Base-by-base conservation (phyloP, 495 filamentous ascomycete genomes). In the Hyaloscypha bicolor region DNA sequence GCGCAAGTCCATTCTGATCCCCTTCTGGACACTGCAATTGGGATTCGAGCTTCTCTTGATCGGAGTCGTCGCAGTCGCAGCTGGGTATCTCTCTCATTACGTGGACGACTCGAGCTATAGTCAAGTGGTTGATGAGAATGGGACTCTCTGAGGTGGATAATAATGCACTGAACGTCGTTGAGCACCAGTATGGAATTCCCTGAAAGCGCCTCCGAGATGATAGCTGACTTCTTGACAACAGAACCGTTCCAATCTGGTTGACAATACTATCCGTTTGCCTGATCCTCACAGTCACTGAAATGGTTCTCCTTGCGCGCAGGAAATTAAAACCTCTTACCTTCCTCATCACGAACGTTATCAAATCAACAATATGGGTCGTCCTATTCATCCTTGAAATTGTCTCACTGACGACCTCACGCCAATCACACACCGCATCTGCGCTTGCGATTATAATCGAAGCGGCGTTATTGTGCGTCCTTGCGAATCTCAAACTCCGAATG, bases 1-100 rank as follows among this genome's bases (percentile, higher is more conserved):
- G 78, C 64, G 72, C 9, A 78, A 76, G 45, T 14, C 62, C 11
- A 67, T 76, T n/a, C 69, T 79, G 11, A 70, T 78, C 21, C 78
- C 78, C n/a, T 74, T 76, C 65, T 78, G 76, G 76, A 59, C 60
- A 9, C 21, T 76, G 29, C 74, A 79, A 31, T 19, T 78, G 3
- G 29, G 69, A 16, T 63, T 73, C 30, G 48, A 69, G 55, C 16
- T 67, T 51, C 31, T 68, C 12, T 62, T 74, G 35, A 68, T 74
- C 14, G 62, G 58, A 6, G 30, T 67, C 12, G 29, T 66, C 19
- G 66, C 16, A 12, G 8, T 62, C 30, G 42, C 66, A 9, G 8
- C 60, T n/a, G 51, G 57, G 12, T 6, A 48, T 59, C 32, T 72
- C 19, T 51, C 63, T 19, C 39, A 0, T 14, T 65, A 39, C 6